Conservation (phyloP, 202 grass and related monocot genomes). For the Schoenoplectus triqueter region DNA sequence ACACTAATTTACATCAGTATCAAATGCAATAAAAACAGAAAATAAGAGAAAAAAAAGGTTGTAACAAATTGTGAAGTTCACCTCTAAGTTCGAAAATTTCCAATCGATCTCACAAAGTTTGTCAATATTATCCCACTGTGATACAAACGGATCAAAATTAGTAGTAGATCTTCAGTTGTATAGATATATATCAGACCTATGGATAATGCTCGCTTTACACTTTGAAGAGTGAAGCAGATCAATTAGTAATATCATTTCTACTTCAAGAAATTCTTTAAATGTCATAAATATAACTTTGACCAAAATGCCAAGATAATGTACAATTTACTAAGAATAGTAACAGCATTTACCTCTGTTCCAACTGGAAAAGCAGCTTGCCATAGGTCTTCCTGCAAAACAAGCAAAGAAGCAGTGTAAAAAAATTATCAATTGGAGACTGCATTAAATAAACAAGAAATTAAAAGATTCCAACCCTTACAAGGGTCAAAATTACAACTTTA, state of each 20-base stretch:
- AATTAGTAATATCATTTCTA: not conserved
- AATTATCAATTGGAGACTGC: conserved; percentile 4
- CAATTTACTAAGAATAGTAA: not conserved
- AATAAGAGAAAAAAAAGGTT: not conserved
- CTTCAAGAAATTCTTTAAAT: not conserved
- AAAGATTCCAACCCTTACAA: not conserved
- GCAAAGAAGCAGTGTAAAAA: conserved; percentile 23
- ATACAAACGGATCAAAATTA: conserved; percentile 30
- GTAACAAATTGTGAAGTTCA: conserved; percentile 34
- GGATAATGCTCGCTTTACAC: not conserved
- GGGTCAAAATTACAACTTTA: not conserved
- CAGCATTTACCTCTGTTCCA: conserved; percentile 74
- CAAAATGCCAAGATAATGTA: not conserved
- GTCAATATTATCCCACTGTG: conserved; percentile 92
- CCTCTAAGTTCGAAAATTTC: conserved; percentile 93
- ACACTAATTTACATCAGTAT: conserved; percentile 36
- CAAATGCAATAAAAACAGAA: conserved; percentile 13
- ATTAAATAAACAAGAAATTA: not conserved
- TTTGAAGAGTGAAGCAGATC: not conserved
- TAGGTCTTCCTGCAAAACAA: conserved; percentile 69
- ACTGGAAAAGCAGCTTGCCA: conserved; percentile 81
- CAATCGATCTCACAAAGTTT: conserved; percentile 87
- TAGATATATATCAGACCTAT: not conserved
- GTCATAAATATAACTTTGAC: not conserved
- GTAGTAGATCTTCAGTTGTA: not conserved